Evolutionary conservation across 2,329 filamentous ascomycete species (phyloP).

Genomic region (Xylaria digitata): DNA sequence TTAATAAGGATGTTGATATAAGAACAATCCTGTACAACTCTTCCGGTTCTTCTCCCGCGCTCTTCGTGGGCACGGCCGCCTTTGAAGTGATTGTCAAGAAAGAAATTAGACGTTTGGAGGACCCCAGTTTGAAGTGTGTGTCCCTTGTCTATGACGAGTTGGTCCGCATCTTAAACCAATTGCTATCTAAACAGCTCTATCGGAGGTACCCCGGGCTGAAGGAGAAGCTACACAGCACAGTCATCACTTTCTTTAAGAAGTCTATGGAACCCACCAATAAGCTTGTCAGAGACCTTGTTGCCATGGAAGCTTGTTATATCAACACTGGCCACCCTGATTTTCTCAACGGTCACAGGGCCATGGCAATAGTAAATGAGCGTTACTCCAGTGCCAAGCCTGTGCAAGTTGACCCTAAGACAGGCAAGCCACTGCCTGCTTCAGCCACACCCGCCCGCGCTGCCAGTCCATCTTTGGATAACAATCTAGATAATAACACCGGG

Average conservation of each 20-base stretch:
- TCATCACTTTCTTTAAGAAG: constrained; percentile 97
- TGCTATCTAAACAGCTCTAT: constrained; percentile 89
- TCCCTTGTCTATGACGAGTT: constrained; percentile 97
- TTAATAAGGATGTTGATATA: constrained; percentile 97
- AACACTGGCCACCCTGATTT: constrained; percentile 99
- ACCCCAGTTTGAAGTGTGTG: constrained; percentile 96
- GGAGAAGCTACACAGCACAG: constrained; percentile 94
- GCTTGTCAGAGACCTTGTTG: constrained; percentile 89
- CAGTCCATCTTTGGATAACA: constrained; percentile 75
- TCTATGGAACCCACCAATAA: constrained; percentile 99
- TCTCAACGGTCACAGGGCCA: constrained; percentile 93
- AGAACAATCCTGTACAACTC: constrained; percentile 98
- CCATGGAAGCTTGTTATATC: constrained; percentile 97
- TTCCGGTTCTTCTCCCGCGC: constrained; percentile 94
- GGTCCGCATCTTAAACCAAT: constrained; percentile 91
- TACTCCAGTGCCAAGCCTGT: constrained; percentile 85
- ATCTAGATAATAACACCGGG: constrained; percentile 69
- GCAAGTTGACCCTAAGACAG: constrained; percentile 98
- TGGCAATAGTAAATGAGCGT: constrained; percentile 97
- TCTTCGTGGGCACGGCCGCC: constrained; percentile 97
- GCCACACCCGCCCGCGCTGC: constrained; percentile 76
- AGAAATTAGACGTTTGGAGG: constrained; percentile 95
- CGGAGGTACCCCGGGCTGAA: constrained; percentile 93
- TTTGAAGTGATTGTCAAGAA: constrained; percentile 99
- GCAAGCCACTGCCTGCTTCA: constrained; percentile 82